Evolutionary conservation across 148 eudicot genomes (phyloP), one percentile per base, ranked within the genome.

Genomic region (Rhododendron simsii): DNA sequence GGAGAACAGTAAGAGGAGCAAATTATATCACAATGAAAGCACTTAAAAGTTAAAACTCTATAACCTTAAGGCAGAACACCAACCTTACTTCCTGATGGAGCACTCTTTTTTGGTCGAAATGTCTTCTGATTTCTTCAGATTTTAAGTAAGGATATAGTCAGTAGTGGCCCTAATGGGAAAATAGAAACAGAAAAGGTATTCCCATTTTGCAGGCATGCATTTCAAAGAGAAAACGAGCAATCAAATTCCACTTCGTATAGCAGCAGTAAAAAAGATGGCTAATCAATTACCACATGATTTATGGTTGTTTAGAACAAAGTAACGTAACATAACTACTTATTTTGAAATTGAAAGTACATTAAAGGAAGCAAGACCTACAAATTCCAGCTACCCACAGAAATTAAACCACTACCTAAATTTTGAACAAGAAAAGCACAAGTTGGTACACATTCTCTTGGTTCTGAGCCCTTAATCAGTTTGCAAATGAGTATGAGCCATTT

Each of bases 41-140:
- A 2, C 79, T 75, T 20, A 75, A 75, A 75, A 2, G 48, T 75
- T 20, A 75, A 75, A 75, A 37, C 45, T 20, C 26, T 39, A 15
- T 39, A 75, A 35, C 23, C 13, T 75, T 20, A 75, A 75, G 79
- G 79, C 47, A 75, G 79, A 39, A 75, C 79, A 75, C 48, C 76
- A 71, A 71, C 76, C 76, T 71, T 71, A 71, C 76, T 71, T 71
- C 76, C 76, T 30, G 76, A 71, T 28, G 76, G 76, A 30, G 76
- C 76, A 71, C 39, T 71, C 76, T 71, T 71, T 10, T 71, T 71
- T 30, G 76, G 76, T 20, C 76, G 41, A 14, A 71, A 71, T 30
- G 76, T 71, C 76, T 71, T 71, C 41, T 71, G 76, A 71, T 71
- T 71, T 71, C 76, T 71, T 13, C 76, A 33, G 6, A 71, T 71